Base-by-base conservation (phyloP, 2,329 filamentous ascomycete genomes). In the Pezizomycotina sp. region DNA sequence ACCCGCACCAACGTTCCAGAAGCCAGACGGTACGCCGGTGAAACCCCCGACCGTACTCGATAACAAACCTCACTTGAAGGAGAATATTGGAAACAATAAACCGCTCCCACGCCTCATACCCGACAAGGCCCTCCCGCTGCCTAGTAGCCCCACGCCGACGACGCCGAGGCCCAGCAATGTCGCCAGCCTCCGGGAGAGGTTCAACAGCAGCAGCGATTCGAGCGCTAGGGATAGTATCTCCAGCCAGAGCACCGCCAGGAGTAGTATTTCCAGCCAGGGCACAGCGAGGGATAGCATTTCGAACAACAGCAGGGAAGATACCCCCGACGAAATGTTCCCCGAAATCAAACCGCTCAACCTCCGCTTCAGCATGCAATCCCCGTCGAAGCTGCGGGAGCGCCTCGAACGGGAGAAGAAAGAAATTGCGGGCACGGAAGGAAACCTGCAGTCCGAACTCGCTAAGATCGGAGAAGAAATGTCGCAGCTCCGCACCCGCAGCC, bases 321-420 rank as follows among this genome's bases (percentile, higher is more conserved):
- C 6, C 58, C 58, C 38, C 50, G 48, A 4, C 39, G 52, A 3
- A 57, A 60, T 18, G 34, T 28, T 19, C 22, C 38, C 37, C 43
- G 36, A 8, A 55, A 50, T 38, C 46, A 55, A 25, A 49, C 54
- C 36, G 31, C 51, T 47, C 46, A 59, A 61, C 2, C 58, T 67
- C 42, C 76, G 72, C 47, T 62, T 81, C 21, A 72, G 77, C 7
- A 64, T 80, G 7, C 74, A 80, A 44, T 76, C 70, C 9, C 66
- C 74, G 0, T 76, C 77, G 49, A 84, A 78, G 54, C 62, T 86
- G 13, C 77, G 84, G 12, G 84, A 93, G 59, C 75, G 86, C 21
- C 65, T 93, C 1, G 77, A 86, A 50, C 74, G 71, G 30, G 83
- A 92, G 55, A 82, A 83, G 56, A 72, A 69, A 36, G 69, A 74